Evolutionary conservation across 805 yeast species (phyloP).

Genomic region (Spathaspora hagerdaliae): DNA sequence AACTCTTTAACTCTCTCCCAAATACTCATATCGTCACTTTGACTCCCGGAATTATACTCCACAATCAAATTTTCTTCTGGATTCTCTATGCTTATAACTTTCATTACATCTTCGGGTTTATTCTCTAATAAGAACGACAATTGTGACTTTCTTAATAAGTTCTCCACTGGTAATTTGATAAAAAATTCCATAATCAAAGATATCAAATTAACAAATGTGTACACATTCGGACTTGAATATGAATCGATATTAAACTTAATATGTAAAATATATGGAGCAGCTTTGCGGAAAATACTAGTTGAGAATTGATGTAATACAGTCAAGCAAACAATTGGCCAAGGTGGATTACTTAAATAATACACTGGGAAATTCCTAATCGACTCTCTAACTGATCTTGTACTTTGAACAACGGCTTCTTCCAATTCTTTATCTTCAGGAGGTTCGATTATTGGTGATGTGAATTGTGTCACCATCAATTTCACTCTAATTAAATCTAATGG

Average conservation of each 20-base stretch:
- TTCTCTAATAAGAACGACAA: constrained; percentile 53
- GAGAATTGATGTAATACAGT: constrained; percentile 63
- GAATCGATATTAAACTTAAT: constrained; percentile 63
- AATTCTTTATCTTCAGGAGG: constrained; percentile 1
- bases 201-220: constrained; percentile 53
- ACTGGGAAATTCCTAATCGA: constrained; percentile 59
- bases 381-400: constrained; percentile 66
- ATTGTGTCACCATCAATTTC: constrained; percentile 66
- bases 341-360: constrained; percentile 55
- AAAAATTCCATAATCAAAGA: constrained; percentile 68
- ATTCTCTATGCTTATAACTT: constrained; percentile 40
- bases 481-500: constrained; percentile 83
- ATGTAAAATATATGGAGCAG: constrained; percentile 64
- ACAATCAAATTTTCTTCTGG: constrained; percentile 53
- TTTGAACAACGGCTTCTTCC: neutral
- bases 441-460: constrained; percentile 27
- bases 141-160: constrained; percentile 80
- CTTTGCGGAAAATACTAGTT: constrained; percentile 54
- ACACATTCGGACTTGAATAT: constrained; percentile 57
- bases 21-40: constrained; percentile 23
- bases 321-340: constrained; percentile 29
- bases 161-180: constrained; percentile 82
- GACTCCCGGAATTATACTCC: constrained; percentile 30
- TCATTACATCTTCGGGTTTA: constrained; percentile 32
- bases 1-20: constrained; percentile 28